Base-by-base conservation (phyloP, 2,329 filamentous ascomycete species). In the Calonectria fujianensis region DNA sequence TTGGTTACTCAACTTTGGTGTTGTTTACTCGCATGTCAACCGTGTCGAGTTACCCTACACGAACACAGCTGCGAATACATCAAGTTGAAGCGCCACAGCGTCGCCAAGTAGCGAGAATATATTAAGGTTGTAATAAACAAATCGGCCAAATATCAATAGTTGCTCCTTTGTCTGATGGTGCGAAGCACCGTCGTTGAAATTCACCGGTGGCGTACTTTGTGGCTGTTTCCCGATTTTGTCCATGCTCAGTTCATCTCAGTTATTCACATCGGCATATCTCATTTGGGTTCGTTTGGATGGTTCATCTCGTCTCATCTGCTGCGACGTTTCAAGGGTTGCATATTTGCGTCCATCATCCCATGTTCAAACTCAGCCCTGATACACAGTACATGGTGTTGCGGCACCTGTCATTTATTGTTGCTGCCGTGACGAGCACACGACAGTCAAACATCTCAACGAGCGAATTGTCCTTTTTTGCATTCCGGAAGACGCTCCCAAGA, bases 241-340 rank as follows among this genome's bases (percentile, higher is more conserved):
- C 32, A 27, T 24, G 32, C 29, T 51, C 24, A 16, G 16, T 20
- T 50, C 54, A 51, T 37, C 45, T 24, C 37, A 68, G 24, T 11
- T 37, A 41, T 63, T 63, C 32, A 31, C 57, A 41, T 16, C 24
- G 29, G 29, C 13, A 57, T 11, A 57, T 35, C 24, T 8, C 32
- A 20, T 29, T 35, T 35, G 13, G 41, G 39, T 45, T 48, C 59
- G 16, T 24, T 32, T 63, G 32, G 24, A 16, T n/a, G 10, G 54
- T 69, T 69, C 41, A 41, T 69, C 35, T 65, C 24, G 14, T 57
- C 29, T 65, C 65, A 61, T 73, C 57, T 73, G 27, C 41, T 8
- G 13, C 31, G 54, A 29, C n/a, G 71, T 65, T 73, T 69, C 65
- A 69, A 73, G 57, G 35, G 18, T 32, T 64, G 45, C 57, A 45